These are phyloP conservation scores for Mesostigma viride DNA, from an alignment of 139 green algal genomes.

Conservation along the genomic window DNA sequence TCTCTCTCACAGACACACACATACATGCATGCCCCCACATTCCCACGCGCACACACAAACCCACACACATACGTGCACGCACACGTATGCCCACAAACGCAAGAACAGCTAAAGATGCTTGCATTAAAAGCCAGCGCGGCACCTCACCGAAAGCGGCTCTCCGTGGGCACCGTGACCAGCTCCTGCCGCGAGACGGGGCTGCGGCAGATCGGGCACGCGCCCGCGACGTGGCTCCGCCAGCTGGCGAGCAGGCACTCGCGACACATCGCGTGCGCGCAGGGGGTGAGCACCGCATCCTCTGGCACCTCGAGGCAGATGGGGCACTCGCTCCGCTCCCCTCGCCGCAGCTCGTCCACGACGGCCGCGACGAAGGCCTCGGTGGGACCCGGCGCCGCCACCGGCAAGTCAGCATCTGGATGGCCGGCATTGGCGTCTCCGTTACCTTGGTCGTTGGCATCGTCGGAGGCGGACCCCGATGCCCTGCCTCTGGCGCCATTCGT, in stretches of 20 bases:
- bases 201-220: conserved; percentile 8
- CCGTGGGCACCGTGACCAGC: conserved; percentile 17
- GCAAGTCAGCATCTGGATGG: no score
- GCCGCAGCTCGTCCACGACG: conserved; percentile 19
- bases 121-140: no score
- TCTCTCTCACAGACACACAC: no score
- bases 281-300: conserved; percentile 27
- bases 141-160: conserved; percentile 24
- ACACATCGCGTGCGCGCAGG: conserved; percentile 70
- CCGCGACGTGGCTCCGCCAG: neutral
- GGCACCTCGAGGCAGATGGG: conserved; percentile 23
- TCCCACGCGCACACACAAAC: no score
- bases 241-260: conserved; percentile 61
- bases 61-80: no score
- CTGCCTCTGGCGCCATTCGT: no score
- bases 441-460: no score
- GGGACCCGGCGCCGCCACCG: neutral
- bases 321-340: conserved; percentile 17
- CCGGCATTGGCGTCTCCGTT: no score
- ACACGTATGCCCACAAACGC: no score
- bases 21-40: no score
- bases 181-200: neutral
- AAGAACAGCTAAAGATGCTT: no score
- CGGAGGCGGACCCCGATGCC: no score
- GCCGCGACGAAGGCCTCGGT: conserved; percentile 8